Evolutionary conservation across 2,329 filamentous ascomycete species (phyloP), one percentile per base, ranked within the genome.

Genomic region (Plenodomus lindquistii): DNA sequence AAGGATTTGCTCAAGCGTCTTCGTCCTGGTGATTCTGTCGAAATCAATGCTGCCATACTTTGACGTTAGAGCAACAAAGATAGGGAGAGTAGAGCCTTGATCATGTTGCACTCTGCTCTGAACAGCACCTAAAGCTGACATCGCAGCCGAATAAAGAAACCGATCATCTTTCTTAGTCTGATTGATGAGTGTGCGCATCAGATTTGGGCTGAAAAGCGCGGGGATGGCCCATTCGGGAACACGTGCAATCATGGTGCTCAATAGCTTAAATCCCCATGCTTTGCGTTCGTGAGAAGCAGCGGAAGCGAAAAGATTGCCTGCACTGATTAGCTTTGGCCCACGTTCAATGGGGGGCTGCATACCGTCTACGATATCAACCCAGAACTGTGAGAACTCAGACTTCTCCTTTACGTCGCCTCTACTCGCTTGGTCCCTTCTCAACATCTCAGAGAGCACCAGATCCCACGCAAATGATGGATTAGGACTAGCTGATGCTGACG

Each of bases 401-500:
- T 70, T 74, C 44, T 53, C 55, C 67, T 75, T 37, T 57, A 63
- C 46, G 65, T 69, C 44, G 52, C 58, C 48, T 56, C 65, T 47
- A 54, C 37, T 37, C 11, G 51, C 39, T 17, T 55, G 47, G 41
- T 70, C 60, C 43, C 66, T 57, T 16, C 61, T 59, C 22, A 73
- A 39, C 17, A 70, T 62, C 37, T 69, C 62, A n/a, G 60, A 48
- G n/a, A 96, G 71, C 17, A 97, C 83, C 20, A 92, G 74, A 55
- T 89, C 84, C 94, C 93, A 97, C 0, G 91, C 89, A 69, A 95
- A 96, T 62, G 91, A 89, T 46, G 95, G 78, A 63, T 91, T 88
- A 1, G 88, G 84, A 46, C 85, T 91, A 81, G 90, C 92, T 52
- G 85, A 86, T 17, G 88, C 86, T 52, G 88, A 86, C 16, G 88